phyloP scores from a whole-genome alignment of 768 basidiomycete species.

The Lentinula sp. region DNA sequence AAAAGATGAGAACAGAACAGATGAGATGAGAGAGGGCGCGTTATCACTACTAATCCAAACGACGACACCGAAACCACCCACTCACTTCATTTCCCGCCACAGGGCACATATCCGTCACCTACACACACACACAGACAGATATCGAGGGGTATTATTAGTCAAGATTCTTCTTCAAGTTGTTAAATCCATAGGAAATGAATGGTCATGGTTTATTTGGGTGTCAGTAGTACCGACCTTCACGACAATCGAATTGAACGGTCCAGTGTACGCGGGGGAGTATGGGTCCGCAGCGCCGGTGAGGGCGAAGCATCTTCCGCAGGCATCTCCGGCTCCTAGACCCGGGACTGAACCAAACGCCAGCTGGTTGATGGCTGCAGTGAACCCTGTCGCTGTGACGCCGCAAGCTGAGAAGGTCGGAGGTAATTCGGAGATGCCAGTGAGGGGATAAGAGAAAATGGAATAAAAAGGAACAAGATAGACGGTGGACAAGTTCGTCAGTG shows the following conservation, averaged over 20 bases:
- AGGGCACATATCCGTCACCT: conserved; percentile 37
- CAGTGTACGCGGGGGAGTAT: conserved; percentile 41
- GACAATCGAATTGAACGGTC: conserved; percentile 48
- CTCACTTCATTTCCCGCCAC: conserved; percentile 36
- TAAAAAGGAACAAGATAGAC: too few species aligned
- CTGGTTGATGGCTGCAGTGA: conserved; percentile 53
- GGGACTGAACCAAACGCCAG: conserved; percentile 47
- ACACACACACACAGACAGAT: too few species aligned
- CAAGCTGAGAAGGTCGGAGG: conserved; percentile 33
- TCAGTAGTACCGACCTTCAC: conserved; percentile 33
- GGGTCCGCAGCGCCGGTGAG: conserved; percentile 46
- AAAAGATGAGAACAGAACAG: too few species aligned
- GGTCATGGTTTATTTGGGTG: neutral
- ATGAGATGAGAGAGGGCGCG: neutral
- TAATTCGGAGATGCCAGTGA: too few species aligned
- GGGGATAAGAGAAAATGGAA: too few species aligned
- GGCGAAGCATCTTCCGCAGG: conserved; percentile 57
- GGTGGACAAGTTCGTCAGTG: too few species aligned
- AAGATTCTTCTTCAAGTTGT: neutral
- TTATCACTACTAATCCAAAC: too few species aligned
- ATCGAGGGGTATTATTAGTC: neutral
- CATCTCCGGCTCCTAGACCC: conserved; percentile 48
- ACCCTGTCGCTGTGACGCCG: conserved; percentile 42
- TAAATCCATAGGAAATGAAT: neutral
- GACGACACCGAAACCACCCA: neutral